Base-by-base conservation (phyloP, 1,284 basidiomycete genomes). In the Somion occarium region DNA sequence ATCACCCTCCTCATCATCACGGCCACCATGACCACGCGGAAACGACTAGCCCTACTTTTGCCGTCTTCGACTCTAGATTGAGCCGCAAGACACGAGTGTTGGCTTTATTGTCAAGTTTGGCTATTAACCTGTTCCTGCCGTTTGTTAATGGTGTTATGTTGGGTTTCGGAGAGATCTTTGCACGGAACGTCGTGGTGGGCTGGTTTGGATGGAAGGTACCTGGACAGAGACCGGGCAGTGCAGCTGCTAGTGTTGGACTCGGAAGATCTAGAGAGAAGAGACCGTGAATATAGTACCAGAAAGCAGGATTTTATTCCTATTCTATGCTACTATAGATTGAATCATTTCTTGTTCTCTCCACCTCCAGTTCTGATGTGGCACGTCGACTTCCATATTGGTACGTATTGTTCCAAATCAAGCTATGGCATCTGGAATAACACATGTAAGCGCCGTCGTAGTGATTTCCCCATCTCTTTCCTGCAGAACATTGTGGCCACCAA, bases 91-190 rank as follows among this genome's bases (percentile, higher is more conserved):
- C 85, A 26, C 82, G 88, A 47, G 60, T 85, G 25, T 78, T 79
- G 45, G 90, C 93, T 3, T 70, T 97, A 52, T 64, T 90, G 41
- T 90, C 93, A 3, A 85, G 90, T 5, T 67, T 98, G 52, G 90
- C 90, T 37, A 94, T 98, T 72, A 98, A 99, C 68, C 70, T 99
- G 53, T 70, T 94, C 1, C 75, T 98, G 39, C 96, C 96, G 0
- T 99, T 99, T 66, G 80, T 98, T 44, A 98, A 98, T 64, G 96
- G 96, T 24, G 90, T 98, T 61, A 97, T 98, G 93, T 83, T 98
- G 44, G 96, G 96, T 9, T 95, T 98, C 64, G 96, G 96, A 22
- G 96, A 99, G 71, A 93, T 99, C 52, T 95, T 98, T 63, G 96
- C 95, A 18, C 85, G 93, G 67, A 88, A 93, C 55, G 79, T 93